Conservation (phyloP, 768 basidiomycete species). For the Podaxis sp. region DNA sequence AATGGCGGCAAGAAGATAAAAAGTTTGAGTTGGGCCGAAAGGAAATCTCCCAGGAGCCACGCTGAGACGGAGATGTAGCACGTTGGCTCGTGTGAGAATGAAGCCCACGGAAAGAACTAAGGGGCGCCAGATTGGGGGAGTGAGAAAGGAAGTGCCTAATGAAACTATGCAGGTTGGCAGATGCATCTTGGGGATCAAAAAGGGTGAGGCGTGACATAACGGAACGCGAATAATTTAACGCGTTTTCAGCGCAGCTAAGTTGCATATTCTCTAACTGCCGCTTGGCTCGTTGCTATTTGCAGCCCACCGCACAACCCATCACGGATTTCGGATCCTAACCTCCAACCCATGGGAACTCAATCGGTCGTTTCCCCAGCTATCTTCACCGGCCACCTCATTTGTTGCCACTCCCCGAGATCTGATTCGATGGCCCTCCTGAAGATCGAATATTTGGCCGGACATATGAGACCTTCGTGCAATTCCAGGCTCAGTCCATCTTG, state of each 20-base stretch:
- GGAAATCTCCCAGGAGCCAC: background rate
- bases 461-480: background rate
- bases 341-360: slow-evolving; percentile 9
- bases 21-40: background rate
- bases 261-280: background rate
- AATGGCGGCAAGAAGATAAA: background rate
- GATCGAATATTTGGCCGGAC: background rate
- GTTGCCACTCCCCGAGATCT: background rate
- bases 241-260: background rate
- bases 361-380: background rate
- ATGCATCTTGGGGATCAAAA: background rate
- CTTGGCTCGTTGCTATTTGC: slow-evolving; percentile 2
- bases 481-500: background rate
- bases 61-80: background rate
- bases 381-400: background rate
- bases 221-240: background rate
- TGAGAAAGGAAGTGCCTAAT: slow-evolving; percentile 7
- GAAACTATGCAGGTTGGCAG: background rate
- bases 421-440: background rate
- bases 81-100: slow-evolving; percentile 1
- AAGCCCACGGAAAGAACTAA: background rate
- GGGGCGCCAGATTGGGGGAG: background rate
- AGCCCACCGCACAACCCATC: background rate
- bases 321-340: background rate
- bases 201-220: slow-evolving; percentile 1